phyloP scores from a whole-genome alignment of 495 filamentous ascomycete genomes.

The Schizothecium vesticola region DNA sequence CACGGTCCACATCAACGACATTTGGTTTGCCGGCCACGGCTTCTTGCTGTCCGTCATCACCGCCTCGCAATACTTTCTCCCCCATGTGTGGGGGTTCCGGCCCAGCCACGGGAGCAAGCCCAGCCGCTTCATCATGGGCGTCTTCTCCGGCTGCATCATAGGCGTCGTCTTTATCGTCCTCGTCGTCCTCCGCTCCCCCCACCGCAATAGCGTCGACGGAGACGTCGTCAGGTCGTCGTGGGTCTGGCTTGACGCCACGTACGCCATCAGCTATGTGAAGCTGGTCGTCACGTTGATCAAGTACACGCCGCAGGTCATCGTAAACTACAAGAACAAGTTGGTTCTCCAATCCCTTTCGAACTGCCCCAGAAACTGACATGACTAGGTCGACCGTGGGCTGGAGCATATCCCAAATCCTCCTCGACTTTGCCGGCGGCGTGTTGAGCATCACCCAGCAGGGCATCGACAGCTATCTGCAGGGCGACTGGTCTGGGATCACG shows the following conservation, averaged over 20 bases:
- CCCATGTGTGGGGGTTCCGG: conserved; percentile 68
- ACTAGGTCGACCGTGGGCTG: conserved; percentile 69
- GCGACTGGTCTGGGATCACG: conserved; percentile 81
- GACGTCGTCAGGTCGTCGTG: conserved; percentile 20
- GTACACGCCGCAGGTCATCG: conserved; percentile 79
- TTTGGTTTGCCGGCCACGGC: conserved; percentile 78
- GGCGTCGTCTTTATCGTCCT: conserved; percentile 52
- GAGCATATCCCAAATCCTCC: conserved; percentile 78
- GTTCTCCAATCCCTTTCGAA: not conserved
- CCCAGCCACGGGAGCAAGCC: conserved; percentile 46
- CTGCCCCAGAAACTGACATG: not conserved
- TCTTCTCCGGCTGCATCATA: conserved; percentile 60
- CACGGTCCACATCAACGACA: conserved; percentile 84
- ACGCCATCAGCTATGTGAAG: conserved; percentile 79
- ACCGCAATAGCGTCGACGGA: conserved; percentile 36
- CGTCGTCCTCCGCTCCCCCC: conserved; percentile 52
- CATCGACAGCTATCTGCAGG: conserved; percentile 77
- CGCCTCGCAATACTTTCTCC: conserved; percentile 68
- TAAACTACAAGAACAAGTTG: conserved; percentile 68
- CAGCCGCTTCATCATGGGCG: conserved; percentile 58
- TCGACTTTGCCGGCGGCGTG: conserved; percentile 76
- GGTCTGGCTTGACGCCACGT: conserved; percentile 54
- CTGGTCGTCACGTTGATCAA: conserved; percentile 84
- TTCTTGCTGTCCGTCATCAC: conserved; percentile 60
- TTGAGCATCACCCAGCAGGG: conserved; percentile 77